Base-by-base conservation (phyloP, 225 moss, liverwort and hornwort species). In the Sphagnum tenellum region DNA sequence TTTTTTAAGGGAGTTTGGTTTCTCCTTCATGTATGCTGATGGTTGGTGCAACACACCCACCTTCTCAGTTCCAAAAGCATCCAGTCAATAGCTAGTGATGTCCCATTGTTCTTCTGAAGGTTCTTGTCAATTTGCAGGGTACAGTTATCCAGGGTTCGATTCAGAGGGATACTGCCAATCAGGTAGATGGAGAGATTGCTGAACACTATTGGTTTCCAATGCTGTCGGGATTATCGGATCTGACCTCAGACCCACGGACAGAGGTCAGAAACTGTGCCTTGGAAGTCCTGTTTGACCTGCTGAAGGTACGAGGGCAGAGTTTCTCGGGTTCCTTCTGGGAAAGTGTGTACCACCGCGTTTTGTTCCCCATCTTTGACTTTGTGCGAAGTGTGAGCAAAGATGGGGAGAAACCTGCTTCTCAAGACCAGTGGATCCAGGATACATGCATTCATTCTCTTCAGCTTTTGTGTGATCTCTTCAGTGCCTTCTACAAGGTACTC, bases 201-300 rank as follows among this genome's bases (percentile, higher is more conserved):
- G 98, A 99, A 75, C 91, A 99, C 67, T 99, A 93, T 65, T 99
- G 98, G 98, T 99, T 99, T 70, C 98, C 98, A 48, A 99, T 99
- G 98, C 89, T 99, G 48, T 93, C 98, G 56, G 98, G 98, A 56
- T 85, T 99, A n/a, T 99, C 98, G 8, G 98, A 99, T 60, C 86
- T 99, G 47, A 99, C 98, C 46, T 93, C 98, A 51, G 98, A 99
- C 76, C 84, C 98, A 45, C 86, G 98, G 48, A 77, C 87, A 50
- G 93, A 99, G 86, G 98, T 99, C 62, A 86, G 98, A 64, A 99
- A 99, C 66, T 99, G 98, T 82, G 98, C 98, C 2, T 49, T 99
- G 70, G 98, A 99, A 72, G 98, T 99, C 69, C 78, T 99, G 47
- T 99, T 99, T 76, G 98, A 99, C 70, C 80, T 99, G 44, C 89